Evolutionary conservation across 495 filamentous ascomycete species (phyloP).

Genomic region (Penicillium argentinense): DNA sequence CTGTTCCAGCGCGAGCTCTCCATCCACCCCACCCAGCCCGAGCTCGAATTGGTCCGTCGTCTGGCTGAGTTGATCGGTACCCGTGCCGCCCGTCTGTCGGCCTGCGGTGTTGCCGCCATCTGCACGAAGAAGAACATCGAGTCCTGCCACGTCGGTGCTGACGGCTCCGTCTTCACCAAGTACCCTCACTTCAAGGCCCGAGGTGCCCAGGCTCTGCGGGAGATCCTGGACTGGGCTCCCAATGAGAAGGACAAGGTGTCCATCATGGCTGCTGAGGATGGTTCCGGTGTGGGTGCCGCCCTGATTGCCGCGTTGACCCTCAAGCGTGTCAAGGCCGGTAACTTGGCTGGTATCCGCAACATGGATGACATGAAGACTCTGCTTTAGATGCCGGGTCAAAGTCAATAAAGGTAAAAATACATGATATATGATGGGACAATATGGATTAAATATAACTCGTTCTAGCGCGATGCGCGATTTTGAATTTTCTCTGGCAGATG

Average conservation of each 20-base stretch:
- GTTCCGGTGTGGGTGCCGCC: conserved; percentile 92
- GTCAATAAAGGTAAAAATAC: not conserved
- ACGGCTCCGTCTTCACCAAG: conserved; percentile 97
- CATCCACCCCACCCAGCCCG: conserved; percentile 65
- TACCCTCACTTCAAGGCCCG: conserved; percentile 96
- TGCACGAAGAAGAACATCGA: conserved; percentile 90
- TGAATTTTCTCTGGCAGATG: too few relatives aligned
- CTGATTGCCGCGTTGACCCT: conserved; percentile 91
- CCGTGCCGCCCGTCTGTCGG: conserved; percentile 85
- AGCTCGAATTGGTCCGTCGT: conserved; percentile 83
- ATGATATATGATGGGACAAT: conserved; percentile 19
- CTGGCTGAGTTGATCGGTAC: conserved; percentile 93
- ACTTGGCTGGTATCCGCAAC: conserved; percentile 74
- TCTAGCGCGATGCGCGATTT: too few relatives aligned
- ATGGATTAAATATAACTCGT: too few relatives aligned
- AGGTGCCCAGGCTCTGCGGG: conserved; percentile 82
- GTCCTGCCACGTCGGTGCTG: conserved; percentile 90
- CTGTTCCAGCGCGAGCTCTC: conserved; percentile 71
- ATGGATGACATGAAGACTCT: conserved; percentile 53
- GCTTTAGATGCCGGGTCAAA: conserved; percentile 3
- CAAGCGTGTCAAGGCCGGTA: conserved; percentile 78
- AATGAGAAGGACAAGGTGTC: conserved; percentile 79
- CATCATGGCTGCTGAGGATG: conserved; percentile 88
- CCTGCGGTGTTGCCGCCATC: conserved; percentile 93
- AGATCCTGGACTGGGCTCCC: conserved; percentile 89